Conservation (phyloP, 2,329 filamentous ascomycete genomes). For the Aspergillus clavatus region DNA sequence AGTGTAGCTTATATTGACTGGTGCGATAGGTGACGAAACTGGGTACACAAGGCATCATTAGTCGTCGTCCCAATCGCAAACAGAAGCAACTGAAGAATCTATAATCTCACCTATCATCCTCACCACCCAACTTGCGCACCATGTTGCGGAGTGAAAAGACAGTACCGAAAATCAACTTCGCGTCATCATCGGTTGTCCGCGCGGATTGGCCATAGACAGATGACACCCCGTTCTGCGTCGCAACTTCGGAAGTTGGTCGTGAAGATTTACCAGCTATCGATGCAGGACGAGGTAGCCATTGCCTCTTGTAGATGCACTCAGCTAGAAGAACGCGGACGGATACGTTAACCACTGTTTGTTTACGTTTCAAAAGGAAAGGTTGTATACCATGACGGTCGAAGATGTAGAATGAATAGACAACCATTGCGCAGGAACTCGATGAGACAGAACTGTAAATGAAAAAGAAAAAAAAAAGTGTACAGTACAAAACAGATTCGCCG, state of each 20-base stretch:
- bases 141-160: constrained; percentile 96
- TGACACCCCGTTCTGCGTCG: constrained; percentile 38
- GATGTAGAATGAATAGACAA: constrained; percentile 96
- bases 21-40: constrained; percentile 93
- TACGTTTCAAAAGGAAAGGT: not conserved
- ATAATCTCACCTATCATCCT: constrained; percentile 64
- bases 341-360: constrained; percentile 6
- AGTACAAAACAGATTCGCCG: not conserved
- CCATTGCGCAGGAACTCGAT: constrained; percentile 55
- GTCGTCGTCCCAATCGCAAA: not conserved
- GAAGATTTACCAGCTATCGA: constrained; percentile 44
- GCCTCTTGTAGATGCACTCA: constrained; percentile 93
- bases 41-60: not conserved
- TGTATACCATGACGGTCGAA: constrained; percentile 93
- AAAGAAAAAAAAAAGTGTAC: not conserved
- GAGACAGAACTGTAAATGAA: not conserved
- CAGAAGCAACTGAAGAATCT: not conserved
- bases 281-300: constrained; percentile 63
- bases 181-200: constrained; percentile 68
- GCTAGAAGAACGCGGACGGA: constrained; percentile 49
- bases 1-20: constrained; percentile 94
- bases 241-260: constrained; percentile 48
- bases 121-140: constrained; percentile 88
- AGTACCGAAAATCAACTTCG: constrained; percentile 95
- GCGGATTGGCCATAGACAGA: constrained; percentile 35